Conservation (phyloP, 371 early-diverging fungal genomes). For the Mucor velutinosus region DNA sequence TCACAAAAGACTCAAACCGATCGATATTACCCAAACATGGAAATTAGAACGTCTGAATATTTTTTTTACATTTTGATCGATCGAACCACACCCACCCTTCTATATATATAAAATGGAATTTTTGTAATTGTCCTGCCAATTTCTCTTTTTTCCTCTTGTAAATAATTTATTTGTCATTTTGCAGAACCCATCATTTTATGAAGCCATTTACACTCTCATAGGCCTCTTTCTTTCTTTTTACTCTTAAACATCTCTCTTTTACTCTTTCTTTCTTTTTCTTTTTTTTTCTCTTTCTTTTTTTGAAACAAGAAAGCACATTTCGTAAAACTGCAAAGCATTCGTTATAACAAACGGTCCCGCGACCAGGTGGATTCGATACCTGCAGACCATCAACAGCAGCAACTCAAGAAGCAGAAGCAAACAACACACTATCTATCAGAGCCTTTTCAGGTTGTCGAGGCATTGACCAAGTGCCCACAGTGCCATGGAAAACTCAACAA, state of each 20-base stretch:
- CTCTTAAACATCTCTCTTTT: neutral
- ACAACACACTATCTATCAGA: neutral
- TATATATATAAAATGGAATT: constrained; percentile 5
- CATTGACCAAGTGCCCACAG: constrained; percentile 12
- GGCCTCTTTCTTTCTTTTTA: constrained; percentile 9
- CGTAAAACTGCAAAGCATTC: constrained; percentile 17
- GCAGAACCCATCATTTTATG: neutral
- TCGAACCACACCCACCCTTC: neutral
- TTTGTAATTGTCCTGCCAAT: neutral
- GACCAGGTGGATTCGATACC: constrained; percentile 19
- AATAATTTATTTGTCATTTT: neutral
- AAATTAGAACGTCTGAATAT: neutral
- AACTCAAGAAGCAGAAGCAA: constrained; percentile 11
- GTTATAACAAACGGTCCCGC: constrained; percentile 17
- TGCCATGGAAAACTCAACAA: constrained; percentile 20
- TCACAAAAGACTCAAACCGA: neutral
- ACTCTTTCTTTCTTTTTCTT: constrained; percentile 11
- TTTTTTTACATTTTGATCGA: constrained; percentile 1
- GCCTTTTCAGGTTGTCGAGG: neutral
- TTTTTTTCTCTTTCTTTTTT: neutral
- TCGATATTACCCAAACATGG: constrained; percentile 2
- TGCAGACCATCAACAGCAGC: constrained; percentile 1
- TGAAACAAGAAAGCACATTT: neutral
- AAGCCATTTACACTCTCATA: neutral
- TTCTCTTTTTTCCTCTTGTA: neutral